Evolutionary conservation across 345 rosid genomes (phyloP).

Genomic region (Linum lewisii): DNA sequence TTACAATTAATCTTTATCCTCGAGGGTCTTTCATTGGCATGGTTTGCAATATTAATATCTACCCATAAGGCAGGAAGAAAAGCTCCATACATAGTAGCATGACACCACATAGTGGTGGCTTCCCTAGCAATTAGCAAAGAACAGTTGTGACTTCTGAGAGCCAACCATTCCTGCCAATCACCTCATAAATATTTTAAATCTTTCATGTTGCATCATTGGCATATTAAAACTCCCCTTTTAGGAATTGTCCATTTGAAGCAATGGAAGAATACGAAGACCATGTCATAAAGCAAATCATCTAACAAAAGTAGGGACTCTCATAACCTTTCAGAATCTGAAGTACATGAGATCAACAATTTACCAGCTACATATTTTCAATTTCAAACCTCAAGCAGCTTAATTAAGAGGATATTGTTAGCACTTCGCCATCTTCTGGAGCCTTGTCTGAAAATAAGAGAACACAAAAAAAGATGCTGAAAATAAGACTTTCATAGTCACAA

Average conservation of each 20-base stretch:
- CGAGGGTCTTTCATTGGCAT: constrained; percentile 45
- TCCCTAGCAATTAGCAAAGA: constrained; percentile 99
- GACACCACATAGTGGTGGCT: constrained; percentile 89
- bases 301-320: not conserved
- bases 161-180: constrained; percentile 87
- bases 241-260: not conserved
- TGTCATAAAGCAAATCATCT: not conserved
- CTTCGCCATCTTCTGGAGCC: too few relatives aligned
- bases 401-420: too few relatives aligned
- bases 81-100: constrained; percentile 99
- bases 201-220: not conserved
- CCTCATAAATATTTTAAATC: constrained; percentile 9
- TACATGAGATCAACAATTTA: constrained; percentile 75
- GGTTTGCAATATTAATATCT: constrained; percentile 82
- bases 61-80: constrained; percentile 87
- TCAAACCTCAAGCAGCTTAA: constrained; percentile 95
- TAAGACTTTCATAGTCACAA: too few relatives aligned
- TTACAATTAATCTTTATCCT: constrained; percentile 46
- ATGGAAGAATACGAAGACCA: not conserved
- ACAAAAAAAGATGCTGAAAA: too few relatives aligned
- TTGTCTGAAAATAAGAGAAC: too few relatives aligned
- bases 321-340: constrained; percentile 89
- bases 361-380: constrained; percentile 84
- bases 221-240: constrained; percentile 2
- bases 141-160: constrained; percentile 90